These are phyloP conservation scores for Cryphonectria japonica DNA, from an alignment of 2,329 filamentous ascomycete genomes.

Conservation along the genomic window DNA sequence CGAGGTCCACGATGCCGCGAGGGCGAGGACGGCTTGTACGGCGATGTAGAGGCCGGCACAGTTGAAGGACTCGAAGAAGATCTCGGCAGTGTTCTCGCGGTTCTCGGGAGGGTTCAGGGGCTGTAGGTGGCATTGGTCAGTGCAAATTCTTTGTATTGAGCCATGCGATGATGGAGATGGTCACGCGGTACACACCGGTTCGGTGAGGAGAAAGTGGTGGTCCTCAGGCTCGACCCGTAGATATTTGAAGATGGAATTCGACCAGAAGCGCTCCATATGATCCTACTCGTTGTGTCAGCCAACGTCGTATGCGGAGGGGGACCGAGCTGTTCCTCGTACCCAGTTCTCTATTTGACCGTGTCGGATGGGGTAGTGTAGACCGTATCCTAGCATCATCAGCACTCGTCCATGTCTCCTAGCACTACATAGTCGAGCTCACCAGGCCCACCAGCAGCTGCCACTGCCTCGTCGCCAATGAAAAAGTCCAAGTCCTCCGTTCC, in stretches of 20 bases:
- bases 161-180: neutral
- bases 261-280: conserved; percentile 99
- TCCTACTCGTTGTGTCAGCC: conserved; percentile 61
- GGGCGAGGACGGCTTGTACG: conserved; percentile 93
- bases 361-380: conserved; percentile 94
- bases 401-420: conserved; percentile 8
- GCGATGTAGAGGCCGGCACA: conserved; percentile 98
- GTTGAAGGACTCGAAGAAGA: conserved; percentile 99
- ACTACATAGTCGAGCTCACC: conserved; percentile 52
- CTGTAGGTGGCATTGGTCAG: conserved; percentile 47
- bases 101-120: conserved; percentile 98
- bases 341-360: conserved; percentile 99
- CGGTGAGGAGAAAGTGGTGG: conserved; percentile 96
- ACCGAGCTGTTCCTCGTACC: conserved; percentile 57
- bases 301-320: neutral
- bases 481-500: conserved; percentile 98
- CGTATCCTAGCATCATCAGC: conserved; percentile 68
- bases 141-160: neutral
- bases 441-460: conserved; percentile 80
- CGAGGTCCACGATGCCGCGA: conserved; percentile 97
- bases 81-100: conserved; percentile 97
- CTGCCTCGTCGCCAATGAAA: conserved; percentile 97
- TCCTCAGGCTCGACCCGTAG: conserved; percentile 97
- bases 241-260: conserved; percentile 99
- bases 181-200: conserved; percentile 70